Evolutionary conservation across 2,329 filamentous ascomycete species (phyloP).

Genomic region (Lecanicillium sp.): DNA sequence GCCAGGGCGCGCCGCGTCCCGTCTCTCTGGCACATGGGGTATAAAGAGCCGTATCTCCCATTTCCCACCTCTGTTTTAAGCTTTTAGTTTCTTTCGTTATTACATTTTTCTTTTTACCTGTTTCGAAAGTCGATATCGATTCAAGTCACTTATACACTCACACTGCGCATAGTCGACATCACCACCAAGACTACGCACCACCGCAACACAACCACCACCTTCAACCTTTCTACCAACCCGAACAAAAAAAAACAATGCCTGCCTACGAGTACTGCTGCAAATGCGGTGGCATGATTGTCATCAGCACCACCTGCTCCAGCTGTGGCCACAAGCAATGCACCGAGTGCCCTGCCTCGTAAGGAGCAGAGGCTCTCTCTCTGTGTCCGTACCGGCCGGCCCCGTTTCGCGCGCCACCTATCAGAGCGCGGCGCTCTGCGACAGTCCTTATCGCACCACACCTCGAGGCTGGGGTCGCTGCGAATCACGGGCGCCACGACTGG

Average conservation of each 20-base stretch:
- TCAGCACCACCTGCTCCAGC: conserved; percentile 44
- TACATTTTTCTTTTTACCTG: neutral
- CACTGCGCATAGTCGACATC: conserved; percentile 1
- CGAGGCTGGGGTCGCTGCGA: too few species aligned
- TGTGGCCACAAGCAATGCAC: conserved; percentile 44
- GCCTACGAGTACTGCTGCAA: conserved; percentile 47
- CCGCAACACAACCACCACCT: conserved; percentile 5
- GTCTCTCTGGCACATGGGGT: conserved; percentile 1
- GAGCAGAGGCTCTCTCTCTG: too few species aligned
- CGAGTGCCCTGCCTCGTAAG: conserved; percentile 32
- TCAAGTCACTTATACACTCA: conserved; percentile 1
- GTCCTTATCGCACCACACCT: too few species aligned
- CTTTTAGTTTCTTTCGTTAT: neutral
- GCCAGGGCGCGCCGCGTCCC: neutral
- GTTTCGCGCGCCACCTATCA: too few species aligned
- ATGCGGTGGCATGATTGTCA: conserved; percentile 48
- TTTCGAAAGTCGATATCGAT: neutral
- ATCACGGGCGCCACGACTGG: too few species aligned
- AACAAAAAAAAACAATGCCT: conserved; percentile 23
- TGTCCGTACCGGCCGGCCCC: too few species aligned
- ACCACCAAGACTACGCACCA: conserved; percentile 8
- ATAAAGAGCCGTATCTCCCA: conserved; percentile 5
- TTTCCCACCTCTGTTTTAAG: neutral
- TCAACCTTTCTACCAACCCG: conserved; percentile 13
- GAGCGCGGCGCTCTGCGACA: too few species aligned